phyloP scores from a whole-genome alignment of 148 eudicot genomes.

The Mesembryanthemum crystallinum region DNA sequence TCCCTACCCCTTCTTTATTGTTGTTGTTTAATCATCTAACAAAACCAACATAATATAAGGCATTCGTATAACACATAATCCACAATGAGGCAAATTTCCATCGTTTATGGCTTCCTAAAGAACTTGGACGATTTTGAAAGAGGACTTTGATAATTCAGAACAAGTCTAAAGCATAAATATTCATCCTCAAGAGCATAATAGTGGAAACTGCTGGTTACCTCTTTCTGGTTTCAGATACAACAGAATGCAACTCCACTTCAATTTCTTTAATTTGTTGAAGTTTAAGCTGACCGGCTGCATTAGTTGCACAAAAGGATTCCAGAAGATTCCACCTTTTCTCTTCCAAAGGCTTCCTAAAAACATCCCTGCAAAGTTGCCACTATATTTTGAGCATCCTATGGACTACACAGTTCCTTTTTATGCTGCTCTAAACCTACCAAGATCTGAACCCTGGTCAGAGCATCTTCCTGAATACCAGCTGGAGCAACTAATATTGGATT shows the following conservation, averaged over 20 bases:
- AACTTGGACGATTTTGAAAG: neutral
- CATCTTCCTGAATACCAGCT: slow-evolving; percentile 3
- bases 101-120: neutral
- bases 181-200: neutral
- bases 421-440: neutral
- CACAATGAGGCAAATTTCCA: neutral
- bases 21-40: too few relatives aligned
- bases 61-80: neutral
- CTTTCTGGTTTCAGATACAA: slow-evolving; percentile 43
- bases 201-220: slow-evolving; percentile 35
- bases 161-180: neutral
- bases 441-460: neutral
- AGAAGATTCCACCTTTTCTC: slow-evolving; percentile 40
- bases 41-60: too few relatives aligned
- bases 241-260: slow-evolving; percentile 41
- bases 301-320: slow-evolving; percentile 34
- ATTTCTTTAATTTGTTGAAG: slow-evolving; percentile 41
- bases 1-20: too few relatives aligned
- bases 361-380: slow-evolving; percentile 12
- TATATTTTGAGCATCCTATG: neutral
- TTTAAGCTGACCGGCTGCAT: slow-evolving; percentile 40
- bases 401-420: too few relatives aligned
- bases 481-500: neutral
- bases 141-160: neutral
- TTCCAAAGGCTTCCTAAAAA: slow-evolving; percentile 29